Conservation (phyloP, 495 filamentous ascomycete genomes). For the Penicillium subrubescens region DNA sequence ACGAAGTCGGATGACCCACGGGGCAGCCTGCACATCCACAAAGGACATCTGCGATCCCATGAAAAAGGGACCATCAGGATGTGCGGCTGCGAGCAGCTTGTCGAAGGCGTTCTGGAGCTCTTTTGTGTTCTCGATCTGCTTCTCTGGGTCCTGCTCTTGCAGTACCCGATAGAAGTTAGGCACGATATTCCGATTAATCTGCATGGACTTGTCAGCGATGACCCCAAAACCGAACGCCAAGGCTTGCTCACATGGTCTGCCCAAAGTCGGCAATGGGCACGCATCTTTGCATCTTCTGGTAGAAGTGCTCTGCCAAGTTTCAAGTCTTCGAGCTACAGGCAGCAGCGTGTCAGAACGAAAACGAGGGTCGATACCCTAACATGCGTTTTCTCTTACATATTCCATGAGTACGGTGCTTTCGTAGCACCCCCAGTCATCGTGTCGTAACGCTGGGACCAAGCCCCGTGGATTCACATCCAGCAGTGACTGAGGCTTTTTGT, state of each 20-base stretch:
- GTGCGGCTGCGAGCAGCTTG: constrained; percentile 71
- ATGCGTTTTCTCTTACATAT: constrained; percentile 60
- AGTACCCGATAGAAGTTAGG: constrained; percentile 80
- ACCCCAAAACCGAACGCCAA: not conserved
- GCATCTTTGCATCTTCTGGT: constrained; percentile 61
- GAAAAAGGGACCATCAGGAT: constrained; percentile 77
- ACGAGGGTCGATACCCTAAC: not conserved
- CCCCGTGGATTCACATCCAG: constrained; percentile 89
- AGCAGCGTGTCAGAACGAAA: constrained; percentile 6
- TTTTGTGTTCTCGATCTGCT: constrained; percentile 63
- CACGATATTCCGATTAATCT: constrained; percentile 84
- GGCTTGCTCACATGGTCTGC: constrained; percentile 70
- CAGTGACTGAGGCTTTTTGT: constrained; percentile 74
- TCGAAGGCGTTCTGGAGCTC: constrained; percentile 70
- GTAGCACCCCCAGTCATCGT: constrained; percentile 85
- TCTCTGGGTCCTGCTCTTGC: constrained; percentile 66
- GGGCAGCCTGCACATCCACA: constrained; percentile 86
- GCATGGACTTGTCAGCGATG: constrained; percentile 21
- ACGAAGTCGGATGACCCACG: constrained; percentile 78
- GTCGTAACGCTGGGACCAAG: constrained; percentile 78
- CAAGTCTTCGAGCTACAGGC: constrained; percentile 74
- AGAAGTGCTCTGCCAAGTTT: constrained; percentile 62
- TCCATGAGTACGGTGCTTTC: constrained; percentile 88
- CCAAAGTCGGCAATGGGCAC: constrained; percentile 84
- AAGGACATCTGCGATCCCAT: constrained; percentile 70